Conservation (phyloP, 192 early-diverging fungal species). For the Rhizophlyctis rosea region DNA sequence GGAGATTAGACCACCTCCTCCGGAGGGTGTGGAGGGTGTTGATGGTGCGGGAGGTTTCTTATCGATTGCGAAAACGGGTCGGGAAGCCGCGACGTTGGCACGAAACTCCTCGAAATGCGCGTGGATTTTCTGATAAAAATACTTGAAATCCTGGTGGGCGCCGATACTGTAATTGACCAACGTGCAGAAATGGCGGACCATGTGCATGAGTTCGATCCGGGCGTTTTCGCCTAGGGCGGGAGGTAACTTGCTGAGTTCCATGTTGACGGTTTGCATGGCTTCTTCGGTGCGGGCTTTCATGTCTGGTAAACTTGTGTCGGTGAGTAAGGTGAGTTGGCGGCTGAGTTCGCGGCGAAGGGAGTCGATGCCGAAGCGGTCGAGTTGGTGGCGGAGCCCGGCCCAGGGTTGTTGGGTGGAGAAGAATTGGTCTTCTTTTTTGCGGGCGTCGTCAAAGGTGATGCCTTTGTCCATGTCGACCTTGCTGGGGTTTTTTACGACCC, state of each 20-base stretch:
- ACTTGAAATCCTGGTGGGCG: conserved; percentile 47
- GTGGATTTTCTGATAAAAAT: conserved; percentile 40
- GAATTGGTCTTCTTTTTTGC: conserved; percentile 33
- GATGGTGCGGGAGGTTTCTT: conserved; percentile 12
- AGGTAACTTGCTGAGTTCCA: conserved; percentile 35
- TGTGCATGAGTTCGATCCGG: conserved; percentile 44
- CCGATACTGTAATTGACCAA: conserved; percentile 41
- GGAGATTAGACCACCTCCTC: conserved; percentile 11
- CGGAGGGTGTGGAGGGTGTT: conserved; percentile 7
- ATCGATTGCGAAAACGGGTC: conserved; percentile 34
- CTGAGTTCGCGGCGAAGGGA: conserved; percentile 34
- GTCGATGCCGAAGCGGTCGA: conserved; percentile 44
- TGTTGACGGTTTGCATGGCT: conserved; percentile 28
- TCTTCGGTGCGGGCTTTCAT: conserved; percentile 40
- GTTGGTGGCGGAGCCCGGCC: conserved; percentile 28
- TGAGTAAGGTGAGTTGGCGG: conserved; percentile 34
- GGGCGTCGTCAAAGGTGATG: conserved; percentile 33
- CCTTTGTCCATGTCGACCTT: conserved; percentile 35
- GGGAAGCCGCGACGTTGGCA: conserved; percentile 22
- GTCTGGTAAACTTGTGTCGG: conserved; percentile 39
- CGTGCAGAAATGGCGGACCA: conserved; percentile 44
- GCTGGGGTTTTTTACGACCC: conserved; percentile 49
- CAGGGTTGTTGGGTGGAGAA: conserved; percentile 34
- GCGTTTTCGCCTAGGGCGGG: conserved; percentile 38
- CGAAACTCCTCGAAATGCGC: conserved; percentile 40